Evolutionary conservation across 257 asterid genomes (phyloP), one percentile per base, ranked within the genome.

Genomic region (Rauvolfia tetraphylla): DNA sequence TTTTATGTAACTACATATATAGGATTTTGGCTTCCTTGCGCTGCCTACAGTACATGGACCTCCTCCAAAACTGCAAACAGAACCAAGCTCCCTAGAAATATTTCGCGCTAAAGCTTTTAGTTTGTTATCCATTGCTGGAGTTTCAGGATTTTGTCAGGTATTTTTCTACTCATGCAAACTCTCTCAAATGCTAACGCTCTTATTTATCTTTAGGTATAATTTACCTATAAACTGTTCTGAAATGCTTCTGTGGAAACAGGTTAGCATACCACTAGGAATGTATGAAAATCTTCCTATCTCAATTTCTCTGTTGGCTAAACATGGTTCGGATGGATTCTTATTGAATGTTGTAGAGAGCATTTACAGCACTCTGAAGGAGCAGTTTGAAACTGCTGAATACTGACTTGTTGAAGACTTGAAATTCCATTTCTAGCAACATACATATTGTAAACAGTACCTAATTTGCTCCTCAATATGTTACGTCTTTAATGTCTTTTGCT

Each of bases 91-190:
- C 12, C 76, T 90, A 74, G 97, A 92, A 82, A 77, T 36, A 20
- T 90, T 90, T 65, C 96, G 97, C n/a, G 92, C 90, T 51, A 90
- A 91, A 80, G 98, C 97, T 49, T 92, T 92, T 76, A 84, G 97
- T 73, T 81, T 94, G 83, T 84, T 90, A 72, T 92, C 98, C 42
- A 85, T 94, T 74, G 97, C 96, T 44, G 97, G 97, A 78, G 90
- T 92, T 48, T 94, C 98, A 17, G 98, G 97, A 68, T 85, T 89
- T 79, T 94, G 98, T 77, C 97, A 93, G 98, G 98, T 93, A 33
- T 76, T 75, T 72, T 68, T 78, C 71, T 39, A 44, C 36, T 25
- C 14, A 5, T n/a, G 58, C 22, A 27, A 5, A 44, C 5, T 5
- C 44, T 54, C 71, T 74, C 77, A 29, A n/a, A n/a, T n/a, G n/a